Conservation (phyloP, 163 green algal genomes). For the Volvox carteri region DNA sequence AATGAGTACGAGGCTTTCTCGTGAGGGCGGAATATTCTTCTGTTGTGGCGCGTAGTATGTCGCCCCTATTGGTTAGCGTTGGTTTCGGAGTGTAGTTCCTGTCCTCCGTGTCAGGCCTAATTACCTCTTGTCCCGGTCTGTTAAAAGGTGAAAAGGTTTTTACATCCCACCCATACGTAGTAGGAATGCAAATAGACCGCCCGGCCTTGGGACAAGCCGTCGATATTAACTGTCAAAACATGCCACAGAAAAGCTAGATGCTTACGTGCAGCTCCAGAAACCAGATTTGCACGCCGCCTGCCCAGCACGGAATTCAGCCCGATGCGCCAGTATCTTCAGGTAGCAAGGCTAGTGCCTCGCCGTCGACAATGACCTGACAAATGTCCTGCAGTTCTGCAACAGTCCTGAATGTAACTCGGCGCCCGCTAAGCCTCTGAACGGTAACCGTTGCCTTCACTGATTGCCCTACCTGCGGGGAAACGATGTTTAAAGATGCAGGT, state of each 20-base stretch:
- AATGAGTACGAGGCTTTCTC: background rate
- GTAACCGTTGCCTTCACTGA: background rate
- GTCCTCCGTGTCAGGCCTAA: background rate
- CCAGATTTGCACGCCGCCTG: background rate
- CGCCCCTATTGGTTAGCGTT: background rate
- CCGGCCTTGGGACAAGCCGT: background rate
- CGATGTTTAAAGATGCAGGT: background rate
- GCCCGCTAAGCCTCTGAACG: background rate
- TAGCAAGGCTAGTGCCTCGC: slow-evolving; percentile 34
- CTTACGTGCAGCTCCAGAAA: too few relatives aligned
- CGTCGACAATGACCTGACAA: slow-evolving; percentile 8
- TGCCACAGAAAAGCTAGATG: background rate
- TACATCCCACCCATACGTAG: too few relatives aligned
- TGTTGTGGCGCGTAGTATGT: background rate
- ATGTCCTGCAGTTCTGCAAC: background rate
- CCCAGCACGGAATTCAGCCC: background rate
- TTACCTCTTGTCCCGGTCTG: background rate
- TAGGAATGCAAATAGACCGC: background rate
- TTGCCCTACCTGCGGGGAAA: slow-evolving; percentile 5
- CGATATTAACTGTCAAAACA: background rate
- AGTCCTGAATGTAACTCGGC: slow-evolving; percentile 31
- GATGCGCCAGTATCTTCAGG: background rate
- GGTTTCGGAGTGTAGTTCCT: background rate
- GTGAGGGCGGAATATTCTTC: background rate
- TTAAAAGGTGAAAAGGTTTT: too few relatives aligned